These are phyloP conservation scores for Bolboschoenus planiculmis DNA, from an alignment of 176 grass and related monocot species.

Conservation along the genomic window DNA sequence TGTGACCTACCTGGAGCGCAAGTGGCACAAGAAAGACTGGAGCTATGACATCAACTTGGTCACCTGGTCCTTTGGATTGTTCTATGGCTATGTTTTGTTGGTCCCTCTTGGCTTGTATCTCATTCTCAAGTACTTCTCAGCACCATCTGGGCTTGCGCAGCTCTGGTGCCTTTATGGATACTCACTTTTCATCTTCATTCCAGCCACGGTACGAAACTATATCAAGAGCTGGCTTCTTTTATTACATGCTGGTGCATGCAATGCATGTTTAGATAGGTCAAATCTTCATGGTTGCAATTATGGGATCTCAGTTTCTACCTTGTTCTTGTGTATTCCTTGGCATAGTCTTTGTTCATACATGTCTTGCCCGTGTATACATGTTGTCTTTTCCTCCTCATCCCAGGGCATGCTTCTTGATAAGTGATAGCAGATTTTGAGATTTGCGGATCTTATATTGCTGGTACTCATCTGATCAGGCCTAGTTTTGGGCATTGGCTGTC, in stretches of 20 bases:
- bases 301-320: not conserved
- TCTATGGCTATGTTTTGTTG: constrained; percentile 91
- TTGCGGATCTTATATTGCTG: not conserved
- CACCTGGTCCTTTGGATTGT: constrained; percentile 95
- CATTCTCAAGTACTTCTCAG: constrained; percentile 98
- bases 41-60: constrained; percentile 96
- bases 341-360: not conserved
- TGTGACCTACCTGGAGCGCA: constrained; percentile 87
- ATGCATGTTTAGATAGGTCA: not conserved
- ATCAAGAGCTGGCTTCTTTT: not conserved
- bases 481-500: not conserved
- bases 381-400: not conserved
- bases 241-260: not conserved
- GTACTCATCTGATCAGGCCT: not conserved
- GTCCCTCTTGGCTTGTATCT: constrained; percentile 82
- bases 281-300: not conserved
- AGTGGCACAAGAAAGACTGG: constrained; percentile 95
- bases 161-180: constrained; percentile 97
- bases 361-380: not conserved
- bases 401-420: not conserved
- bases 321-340: not conserved
- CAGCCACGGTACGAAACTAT: constrained; percentile 62
- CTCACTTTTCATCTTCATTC: constrained; percentile 94
- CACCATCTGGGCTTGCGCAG: constrained; percentile 82
- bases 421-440: not conserved